Evolutionary conservation across 2,329 filamentous ascomycete species (phyloP).

Genomic region (Penicillium sp.): DNA sequence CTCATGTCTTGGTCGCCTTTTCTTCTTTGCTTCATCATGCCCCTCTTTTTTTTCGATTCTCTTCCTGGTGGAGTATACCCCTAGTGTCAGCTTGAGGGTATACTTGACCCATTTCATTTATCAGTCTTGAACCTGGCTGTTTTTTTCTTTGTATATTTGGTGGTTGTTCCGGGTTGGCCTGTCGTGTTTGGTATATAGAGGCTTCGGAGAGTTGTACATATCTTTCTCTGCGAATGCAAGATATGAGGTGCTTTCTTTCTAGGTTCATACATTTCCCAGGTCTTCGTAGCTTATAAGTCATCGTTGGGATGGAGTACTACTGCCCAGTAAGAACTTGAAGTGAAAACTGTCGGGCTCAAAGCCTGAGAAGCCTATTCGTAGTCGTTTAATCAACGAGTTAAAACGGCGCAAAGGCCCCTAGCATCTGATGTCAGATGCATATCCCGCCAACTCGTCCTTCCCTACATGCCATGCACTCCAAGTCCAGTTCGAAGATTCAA

Average conservation of each 20-base stretch:
- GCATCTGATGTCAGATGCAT: no score
- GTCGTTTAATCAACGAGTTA: no score
- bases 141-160: conserved; percentile 11
- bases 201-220: conserved; percentile 19
- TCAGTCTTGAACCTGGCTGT: conserved; percentile 7
- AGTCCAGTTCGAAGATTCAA: no score
- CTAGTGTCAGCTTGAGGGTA: not conserved
- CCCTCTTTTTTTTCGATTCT: not conserved
- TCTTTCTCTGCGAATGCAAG: conserved; percentile 11
- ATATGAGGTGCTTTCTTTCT: conserved; percentile 6
- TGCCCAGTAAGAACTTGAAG: no score
- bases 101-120: conserved; percentile 1
- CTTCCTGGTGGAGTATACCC: not conserved
- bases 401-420: no score
- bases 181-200: not conserved
- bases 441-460: no score
- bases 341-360: no score
- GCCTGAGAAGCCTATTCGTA: no score
- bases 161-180: not conserved
- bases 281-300: not conserved
- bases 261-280: not conserved
- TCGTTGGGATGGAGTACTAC: not conserved
- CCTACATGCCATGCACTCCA: no score
- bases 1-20: conserved; percentile 9
- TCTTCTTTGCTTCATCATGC: conserved; percentile 1